These are phyloP conservation scores for Leishmania mexicana DNA, from an alignment of 208 protist species.

Conservation along the genomic window DNA sequence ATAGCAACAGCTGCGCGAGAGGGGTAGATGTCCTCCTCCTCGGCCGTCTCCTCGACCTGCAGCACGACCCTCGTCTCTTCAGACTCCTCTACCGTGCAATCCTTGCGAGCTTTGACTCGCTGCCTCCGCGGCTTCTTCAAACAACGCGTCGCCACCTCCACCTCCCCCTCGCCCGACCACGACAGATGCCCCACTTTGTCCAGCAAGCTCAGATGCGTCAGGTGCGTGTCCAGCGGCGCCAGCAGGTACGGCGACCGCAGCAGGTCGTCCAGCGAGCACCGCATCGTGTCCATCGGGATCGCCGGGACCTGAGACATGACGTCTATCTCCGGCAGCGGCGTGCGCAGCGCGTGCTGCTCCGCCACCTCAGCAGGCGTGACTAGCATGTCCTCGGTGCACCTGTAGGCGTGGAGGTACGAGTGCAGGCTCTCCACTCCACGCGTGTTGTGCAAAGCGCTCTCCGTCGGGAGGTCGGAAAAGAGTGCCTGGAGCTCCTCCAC, in stretches of 20 bases:
- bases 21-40: constrained; percentile 37
- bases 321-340: constrained; percentile 32
- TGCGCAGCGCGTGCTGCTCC: constrained; percentile 42
- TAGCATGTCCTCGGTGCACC: constrained; percentile 58
- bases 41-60: neutral
- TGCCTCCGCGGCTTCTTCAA: neutral
- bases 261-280: constrained; percentile 58
- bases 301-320: constrained; percentile 40
- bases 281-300: constrained; percentile 53
- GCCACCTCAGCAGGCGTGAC: constrained; percentile 46
- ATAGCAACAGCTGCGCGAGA: constrained; percentile 65
- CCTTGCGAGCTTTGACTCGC: neutral
- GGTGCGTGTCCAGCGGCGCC: constrained; percentile 62
- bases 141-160: neutral
- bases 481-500: constrained; percentile 44
- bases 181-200: constrained; percentile 33
- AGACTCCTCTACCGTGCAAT: neutral
- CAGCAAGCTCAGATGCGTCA: constrained; percentile 44
- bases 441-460: constrained; percentile 41
- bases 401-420: constrained; percentile 56
- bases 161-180: constrained; percentile 26
- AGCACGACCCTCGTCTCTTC: neutral
- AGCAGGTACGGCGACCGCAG: constrained; percentile 64
- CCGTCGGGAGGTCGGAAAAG: constrained; percentile 44
- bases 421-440: constrained; percentile 42